A percentile compares a stretch with the other conserved stretches of the same genome.
These are phyloP conservation scores for Fusarium sp. DNA, from an alignment of 2,329 filamentous ascomycete genomes.

Conservation along the genomic window DNA sequence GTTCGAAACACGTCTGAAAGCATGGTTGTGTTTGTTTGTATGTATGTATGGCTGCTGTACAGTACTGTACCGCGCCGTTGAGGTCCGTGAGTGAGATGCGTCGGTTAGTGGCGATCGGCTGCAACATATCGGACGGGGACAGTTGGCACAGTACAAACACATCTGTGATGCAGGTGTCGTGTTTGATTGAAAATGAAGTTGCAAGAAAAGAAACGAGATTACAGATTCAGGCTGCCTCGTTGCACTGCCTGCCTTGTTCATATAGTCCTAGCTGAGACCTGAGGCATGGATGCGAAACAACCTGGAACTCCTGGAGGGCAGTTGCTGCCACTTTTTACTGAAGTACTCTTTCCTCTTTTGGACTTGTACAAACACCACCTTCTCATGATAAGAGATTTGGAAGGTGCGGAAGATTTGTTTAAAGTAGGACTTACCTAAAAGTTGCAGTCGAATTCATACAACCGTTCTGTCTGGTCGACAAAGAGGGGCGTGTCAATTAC, in stretches of 20 bases:
- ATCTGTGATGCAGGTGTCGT: not conserved
- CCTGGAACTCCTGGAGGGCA: conserved; percentile 3
- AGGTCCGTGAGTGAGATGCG: conserved; percentile 15
- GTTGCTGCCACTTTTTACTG: conserved; percentile 26
- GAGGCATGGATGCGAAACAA: conserved; percentile 31
- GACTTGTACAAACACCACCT: conserved; percentile 24
- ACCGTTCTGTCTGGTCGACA: not conserved
- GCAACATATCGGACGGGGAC: conserved; percentile 1
- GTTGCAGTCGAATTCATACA: not conserved
- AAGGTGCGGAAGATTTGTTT: not conserved
- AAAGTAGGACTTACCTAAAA: too few species aligned
- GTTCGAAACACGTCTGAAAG: not conserved
- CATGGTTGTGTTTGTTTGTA: not conserved
- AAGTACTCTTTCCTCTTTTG: conserved; percentile 44
- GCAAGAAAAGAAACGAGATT: not conserved
- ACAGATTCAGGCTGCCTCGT: conserved; percentile 3
- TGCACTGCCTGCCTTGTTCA: conserved; percentile 19
- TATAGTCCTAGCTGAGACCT: conserved; percentile 41
- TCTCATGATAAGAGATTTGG: not conserved
- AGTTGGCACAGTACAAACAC: not conserved
- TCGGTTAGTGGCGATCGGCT: conserved; percentile 22
- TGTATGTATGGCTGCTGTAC: not conserved
- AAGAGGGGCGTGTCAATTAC: not conserved
- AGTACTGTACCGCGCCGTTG: not conserved
- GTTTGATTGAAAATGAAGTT: not conserved